These are phyloP conservation scores for Mycena haematopus DNA, from an alignment of 768 basidiomycete species.

Conservation along the genomic window DNA sequence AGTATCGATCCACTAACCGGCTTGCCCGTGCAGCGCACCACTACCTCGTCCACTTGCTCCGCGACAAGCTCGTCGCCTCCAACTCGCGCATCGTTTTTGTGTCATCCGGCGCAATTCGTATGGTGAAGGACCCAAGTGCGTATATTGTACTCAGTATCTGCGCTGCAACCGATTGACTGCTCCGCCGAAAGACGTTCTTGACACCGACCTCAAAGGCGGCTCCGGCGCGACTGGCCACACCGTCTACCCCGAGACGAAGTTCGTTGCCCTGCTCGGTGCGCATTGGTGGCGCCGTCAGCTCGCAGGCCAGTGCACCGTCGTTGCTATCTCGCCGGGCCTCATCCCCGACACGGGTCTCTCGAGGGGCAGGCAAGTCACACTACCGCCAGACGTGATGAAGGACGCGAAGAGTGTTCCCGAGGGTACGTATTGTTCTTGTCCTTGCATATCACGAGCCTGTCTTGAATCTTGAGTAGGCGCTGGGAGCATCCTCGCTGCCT, in stretches of 20 bases:
- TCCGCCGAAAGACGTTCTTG: background rate
- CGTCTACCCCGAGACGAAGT: conserved; percentile 13
- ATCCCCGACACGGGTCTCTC: conserved; percentile 20
- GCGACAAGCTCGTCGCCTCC: conserved; percentile 20
- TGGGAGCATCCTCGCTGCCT: conserved; percentile 12
- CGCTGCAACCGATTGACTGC: background rate
- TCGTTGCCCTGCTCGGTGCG: conserved; percentile 15
- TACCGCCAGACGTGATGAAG: background rate
- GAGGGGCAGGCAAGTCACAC: background rate
- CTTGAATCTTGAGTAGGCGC: background rate
- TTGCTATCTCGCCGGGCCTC: conserved; percentile 26
- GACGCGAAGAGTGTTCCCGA: conserved; percentile 15
- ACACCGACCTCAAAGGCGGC: conserved; percentile 5
- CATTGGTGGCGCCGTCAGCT: conserved; percentile 28
- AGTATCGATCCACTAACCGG: too few relatives aligned
- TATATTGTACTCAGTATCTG: too few relatives aligned
- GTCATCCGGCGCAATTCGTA: conserved; percentile 23
- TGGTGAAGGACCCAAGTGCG: conserved; percentile 20
- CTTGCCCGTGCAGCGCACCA: conserved; percentile 18
- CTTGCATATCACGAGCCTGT: background rate
- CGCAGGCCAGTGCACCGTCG: conserved; percentile 8
- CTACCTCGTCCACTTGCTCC: conserved; percentile 26
- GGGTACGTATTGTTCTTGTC: background rate
- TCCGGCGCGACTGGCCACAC: background rate
- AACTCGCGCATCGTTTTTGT: conserved; percentile 22